Evolutionary conservation across 805 yeast species (phyloP), one percentile per base, ranked within the genome.

Genomic region (Barnettozyma sucrosica): DNA sequence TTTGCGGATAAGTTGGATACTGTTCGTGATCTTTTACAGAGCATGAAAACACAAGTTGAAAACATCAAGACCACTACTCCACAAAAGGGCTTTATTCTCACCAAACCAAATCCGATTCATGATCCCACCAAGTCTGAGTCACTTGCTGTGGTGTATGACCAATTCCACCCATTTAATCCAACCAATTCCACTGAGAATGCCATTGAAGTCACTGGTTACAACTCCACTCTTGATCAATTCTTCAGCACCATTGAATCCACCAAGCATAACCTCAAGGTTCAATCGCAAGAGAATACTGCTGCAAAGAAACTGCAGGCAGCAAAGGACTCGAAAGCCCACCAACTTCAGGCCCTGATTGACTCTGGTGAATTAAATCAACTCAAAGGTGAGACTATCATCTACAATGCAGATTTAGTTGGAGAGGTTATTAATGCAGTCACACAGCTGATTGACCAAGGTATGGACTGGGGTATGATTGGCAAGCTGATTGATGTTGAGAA

Each of bases 391-490:
- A 68, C 85, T 5, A 81, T 92, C 25, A 83, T 86, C 51, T 68
- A 74, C 33, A 74, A 85, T 61, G 84, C 92, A 5, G 80, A 80
- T 24, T 55, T 78, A 23, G 89, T 90, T 5, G 93, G 85, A 43
- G 77, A 78, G 16, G 89, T 93, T 42, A 83, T 78, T 50, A 64
- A 61, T 7, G 82, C 85, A 3, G 85, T 92, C 5, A 84, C 82
- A 49, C 68, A 71, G 1, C 66, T 89, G 46, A 52, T 89, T 5
- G 81, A 83, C 47, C 93, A 87, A 59, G 90, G 87, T 53, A 87
- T 89, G 88, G 97, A 92, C 62, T 92, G 99, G 99, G 77, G 78
- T 38, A 84, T 88, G 51, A 90, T 90, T 52, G 96, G 85, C 61
- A 80, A 81, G 52, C 66, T 85, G 48, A 81, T 92, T 44, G 68